Evolutionary conservation across 257 asterid genomes (phyloP).

Genomic region (Solanum boliviense): DNA sequence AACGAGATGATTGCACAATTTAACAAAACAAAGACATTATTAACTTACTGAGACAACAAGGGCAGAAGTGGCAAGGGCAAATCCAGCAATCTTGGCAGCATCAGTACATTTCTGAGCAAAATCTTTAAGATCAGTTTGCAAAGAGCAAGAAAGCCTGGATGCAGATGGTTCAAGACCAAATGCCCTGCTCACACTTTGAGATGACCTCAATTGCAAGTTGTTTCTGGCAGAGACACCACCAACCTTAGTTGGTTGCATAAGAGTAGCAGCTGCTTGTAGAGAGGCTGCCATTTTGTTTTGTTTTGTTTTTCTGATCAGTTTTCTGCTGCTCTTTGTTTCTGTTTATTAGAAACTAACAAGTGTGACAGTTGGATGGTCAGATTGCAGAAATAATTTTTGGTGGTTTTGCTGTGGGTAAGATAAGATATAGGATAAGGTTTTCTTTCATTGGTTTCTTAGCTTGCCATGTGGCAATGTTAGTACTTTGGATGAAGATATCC

Average conservation of each 20-base stretch:
- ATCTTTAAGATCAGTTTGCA: slow-evolving; percentile 65
- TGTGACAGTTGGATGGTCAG: slow-evolving; percentile 6
- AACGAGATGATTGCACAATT: neutral
- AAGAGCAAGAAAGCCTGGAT: slow-evolving; percentile 63
- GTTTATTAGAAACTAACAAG: slow-evolving; percentile 1
- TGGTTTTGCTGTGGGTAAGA: slow-evolving; percentile 39
- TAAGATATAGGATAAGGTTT: slow-evolving; percentile 66
- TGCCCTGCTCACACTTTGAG: slow-evolving; percentile 37
- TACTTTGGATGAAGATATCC: slow-evolving; percentile 23
- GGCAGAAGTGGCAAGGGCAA: slow-evolving; percentile 98
- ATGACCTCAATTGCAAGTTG: slow-evolving; percentile 49
- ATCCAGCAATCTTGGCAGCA: slow-evolving; percentile 92
- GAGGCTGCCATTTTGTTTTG: slow-evolving; percentile 62
- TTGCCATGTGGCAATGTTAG: slow-evolving; percentile 38
- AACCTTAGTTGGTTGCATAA: slow-evolving; percentile 74
- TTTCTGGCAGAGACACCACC: slow-evolving; percentile 38
- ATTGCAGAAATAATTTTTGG: slow-evolving; percentile 17
- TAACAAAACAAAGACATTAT: neutral
- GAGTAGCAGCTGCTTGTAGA: slow-evolving; percentile 84
- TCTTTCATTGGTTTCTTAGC: slow-evolving; percentile 29
- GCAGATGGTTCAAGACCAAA: slow-evolving; percentile 52
- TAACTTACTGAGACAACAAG: slow-evolving; percentile 65
- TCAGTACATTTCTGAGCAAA: slow-evolving; percentile 71
- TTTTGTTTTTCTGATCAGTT: neutral
- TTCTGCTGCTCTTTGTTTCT: neutral